Conservation (phyloP, 768 basidiomycete genomes). For the Termitomyces heimii region DNA sequence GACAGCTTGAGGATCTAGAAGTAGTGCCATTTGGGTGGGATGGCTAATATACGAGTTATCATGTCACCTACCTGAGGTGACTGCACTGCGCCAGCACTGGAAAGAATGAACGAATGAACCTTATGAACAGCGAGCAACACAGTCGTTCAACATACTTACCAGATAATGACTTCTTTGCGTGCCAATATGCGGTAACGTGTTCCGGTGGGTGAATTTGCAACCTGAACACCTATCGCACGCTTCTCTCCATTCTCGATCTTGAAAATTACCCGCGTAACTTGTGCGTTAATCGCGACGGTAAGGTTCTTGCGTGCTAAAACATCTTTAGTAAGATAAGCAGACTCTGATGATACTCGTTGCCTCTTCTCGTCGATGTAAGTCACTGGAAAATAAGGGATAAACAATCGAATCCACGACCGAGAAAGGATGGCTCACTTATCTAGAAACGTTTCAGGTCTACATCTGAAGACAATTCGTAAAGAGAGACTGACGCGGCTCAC, state of each 20-base stretch:
- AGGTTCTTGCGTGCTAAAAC: slow-evolving; percentile 64
- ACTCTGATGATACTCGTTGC: slow-evolving; percentile 55
- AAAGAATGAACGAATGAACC: neutral
- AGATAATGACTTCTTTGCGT: slow-evolving; percentile 54
- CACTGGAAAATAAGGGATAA: slow-evolving; percentile 28
- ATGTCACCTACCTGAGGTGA: slow-evolving; percentile 41
- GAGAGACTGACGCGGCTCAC: slow-evolving; percentile 45
- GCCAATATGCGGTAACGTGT: slow-evolving; percentile 40
- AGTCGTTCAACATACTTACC: slow-evolving; percentile 33
- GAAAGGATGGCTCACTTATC: slow-evolving; percentile 32
- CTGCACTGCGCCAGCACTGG: slow-evolving; percentile 54
- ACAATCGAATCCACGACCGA: neutral
- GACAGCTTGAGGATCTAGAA: slow-evolving; percentile 64
- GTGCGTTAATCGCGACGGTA: slow-evolving; percentile 49
- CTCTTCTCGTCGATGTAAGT: slow-evolving; percentile 53
- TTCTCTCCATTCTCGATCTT: slow-evolving; percentile 31
- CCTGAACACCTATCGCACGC: slow-evolving; percentile 59
- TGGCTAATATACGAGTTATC: neutral
- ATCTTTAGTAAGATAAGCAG: slow-evolving; percentile 59
- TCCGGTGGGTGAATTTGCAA: slow-evolving; percentile 31
- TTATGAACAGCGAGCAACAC: neutral
- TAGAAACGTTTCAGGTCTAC: slow-evolving; percentile 10
- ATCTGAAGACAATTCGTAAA: neutral
- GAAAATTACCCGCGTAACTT: slow-evolving; percentile 54
- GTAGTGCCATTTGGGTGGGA: neutral